Evolutionary conservation across 228 moss, liverwort and hornwort species (phyloP).

Genomic region (Sphagnum fallax): DNA sequence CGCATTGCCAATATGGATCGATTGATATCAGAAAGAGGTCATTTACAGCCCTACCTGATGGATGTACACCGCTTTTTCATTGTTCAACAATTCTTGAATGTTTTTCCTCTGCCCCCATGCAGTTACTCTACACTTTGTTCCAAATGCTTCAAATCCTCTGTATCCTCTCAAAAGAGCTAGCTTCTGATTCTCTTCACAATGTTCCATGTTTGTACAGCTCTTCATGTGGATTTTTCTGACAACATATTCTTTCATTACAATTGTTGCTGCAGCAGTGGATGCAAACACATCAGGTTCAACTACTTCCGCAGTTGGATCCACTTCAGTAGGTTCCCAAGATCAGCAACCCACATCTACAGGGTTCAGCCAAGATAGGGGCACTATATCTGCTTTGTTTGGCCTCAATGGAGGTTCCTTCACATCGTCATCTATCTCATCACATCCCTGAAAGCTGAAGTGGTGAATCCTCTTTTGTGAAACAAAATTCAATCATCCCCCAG

Average conservation of each 20-base stretch:
- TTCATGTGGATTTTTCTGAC: background rate
- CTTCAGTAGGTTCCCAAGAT: background rate
- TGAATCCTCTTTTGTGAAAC: no score
- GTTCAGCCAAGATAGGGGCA: background rate
- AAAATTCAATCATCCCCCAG: no score
- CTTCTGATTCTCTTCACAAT: background rate
- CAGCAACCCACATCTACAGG: background rate
- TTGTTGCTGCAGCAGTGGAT: background rate
- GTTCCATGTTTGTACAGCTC: background rate
- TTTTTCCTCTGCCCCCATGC: background rate
- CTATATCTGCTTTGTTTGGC: background rate
- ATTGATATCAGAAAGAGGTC: slow-evolving; percentile 63
- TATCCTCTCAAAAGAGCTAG: background rate
- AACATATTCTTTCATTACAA: no score
- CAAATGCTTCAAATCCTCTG: background rate
- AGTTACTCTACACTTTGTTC: background rate
- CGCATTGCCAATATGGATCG: slow-evolving; percentile 77
- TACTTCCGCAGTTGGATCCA: background rate
- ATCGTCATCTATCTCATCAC: no score
- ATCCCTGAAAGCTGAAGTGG: no score
- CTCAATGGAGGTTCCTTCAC: no score
- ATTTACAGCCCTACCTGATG: background rate
- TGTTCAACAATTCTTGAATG: background rate
- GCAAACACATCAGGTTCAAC: background rate
- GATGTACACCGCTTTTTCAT: background rate